phyloP scores from a whole-genome alignment of 1,284 basidiomycete genomes.

The Ceratobasidium sp. region DNA sequence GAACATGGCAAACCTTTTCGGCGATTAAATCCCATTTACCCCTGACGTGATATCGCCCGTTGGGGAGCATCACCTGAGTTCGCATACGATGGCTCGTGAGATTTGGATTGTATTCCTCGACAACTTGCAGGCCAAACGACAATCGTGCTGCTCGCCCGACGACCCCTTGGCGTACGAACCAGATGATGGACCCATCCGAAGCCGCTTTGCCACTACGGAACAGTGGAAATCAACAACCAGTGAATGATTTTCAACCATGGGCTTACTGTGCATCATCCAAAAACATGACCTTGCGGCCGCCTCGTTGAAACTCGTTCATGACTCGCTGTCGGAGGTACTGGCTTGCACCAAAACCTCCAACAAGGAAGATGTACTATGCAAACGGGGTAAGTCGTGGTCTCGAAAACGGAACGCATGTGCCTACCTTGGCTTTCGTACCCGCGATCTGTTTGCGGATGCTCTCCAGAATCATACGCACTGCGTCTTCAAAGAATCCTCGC shows the following conservation, averaged over 20 bases:
- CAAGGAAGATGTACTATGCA: conserved; percentile 22
- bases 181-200: conserved; percentile 17
- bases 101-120: neutral
- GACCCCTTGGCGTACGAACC: conserved; percentile 8
- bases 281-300: neutral
- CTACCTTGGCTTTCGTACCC: neutral
- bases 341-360: conserved; percentile 24
- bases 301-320: neutral
- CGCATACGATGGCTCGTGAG: neutral
- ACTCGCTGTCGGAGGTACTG: conserved; percentile 10
- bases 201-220: conserved; percentile 7
- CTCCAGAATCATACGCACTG: neutral
- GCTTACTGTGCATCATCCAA: conserved; percentile 11
- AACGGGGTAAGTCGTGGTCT: neutral
- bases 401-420: neutral
- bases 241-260: neutral
- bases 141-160: conserved; percentile 16
- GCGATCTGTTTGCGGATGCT: conserved; percentile 11
- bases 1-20: neutral
- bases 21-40: conserved; percentile 8
- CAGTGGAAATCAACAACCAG: neutral
- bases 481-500: conserved; percentile 10
- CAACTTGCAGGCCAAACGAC: conserved; percentile 17
- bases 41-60: neutral
- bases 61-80: neutral